Base-by-base conservation (phyloP, 306 rosid genomes). In the Malus sylvestris region DNA sequence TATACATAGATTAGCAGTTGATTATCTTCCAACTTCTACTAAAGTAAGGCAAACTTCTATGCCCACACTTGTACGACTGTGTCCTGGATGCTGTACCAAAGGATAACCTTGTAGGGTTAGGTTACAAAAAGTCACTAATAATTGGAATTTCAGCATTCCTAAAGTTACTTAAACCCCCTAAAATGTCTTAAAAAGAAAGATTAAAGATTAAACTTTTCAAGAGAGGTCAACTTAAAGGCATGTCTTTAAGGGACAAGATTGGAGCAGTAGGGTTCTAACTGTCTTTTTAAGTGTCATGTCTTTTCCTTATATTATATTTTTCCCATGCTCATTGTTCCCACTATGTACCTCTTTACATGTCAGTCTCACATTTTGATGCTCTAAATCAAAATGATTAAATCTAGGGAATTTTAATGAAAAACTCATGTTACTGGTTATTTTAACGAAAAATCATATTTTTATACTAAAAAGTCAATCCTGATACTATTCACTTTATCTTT, bases 61-160 rank as follows among this genome's bases (percentile, higher is more conserved):
- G 32, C 15, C 49, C 44, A 8, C 67, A 73, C 55, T 22, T 12
- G 64, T 52, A 15, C 49, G 55, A 42, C 73, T 40, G 72, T 55
- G 27, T 64, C 46, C 77, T 38, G 65, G 70, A 61, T 66, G 45
- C 14, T 72, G 78, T 58, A 52, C 74, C 85, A 57, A 67, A 55
- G 68, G 70, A 61, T 9, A 67, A 29, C 58, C 59, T 44, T 74
- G 77, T 79, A 18, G 79, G 76, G 76, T 73, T 70, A 44, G 68
- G 29, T 55, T n/a, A 60, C 77, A 57, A 66, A 68, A 71, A 55
- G 69, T 2, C 27, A 60, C 53, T 27, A 68, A 69, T 74, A 44
- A 68, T 79, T 79, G 77, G 83, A 71, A 75, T 30, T 71, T 49
- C 74, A 70, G 72, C 71, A 46, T 78, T 15, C 73, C 33, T 69